Conservation (phyloP, 768 basidiomycete species). For the Naematelia aurantialba region DNA sequence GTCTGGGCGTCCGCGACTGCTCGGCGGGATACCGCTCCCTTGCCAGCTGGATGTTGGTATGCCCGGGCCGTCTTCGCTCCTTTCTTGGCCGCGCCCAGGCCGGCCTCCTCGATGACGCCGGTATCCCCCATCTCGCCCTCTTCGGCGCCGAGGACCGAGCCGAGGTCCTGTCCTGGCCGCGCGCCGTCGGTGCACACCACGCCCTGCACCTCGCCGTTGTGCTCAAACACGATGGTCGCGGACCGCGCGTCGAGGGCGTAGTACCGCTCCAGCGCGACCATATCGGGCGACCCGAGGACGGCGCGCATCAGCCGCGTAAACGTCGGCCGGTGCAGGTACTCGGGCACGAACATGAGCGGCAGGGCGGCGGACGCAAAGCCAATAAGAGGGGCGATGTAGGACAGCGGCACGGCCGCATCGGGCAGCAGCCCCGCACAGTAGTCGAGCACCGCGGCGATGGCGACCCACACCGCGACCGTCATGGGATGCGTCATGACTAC, state of each 20-base stretch:
- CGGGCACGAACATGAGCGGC: constrained; percentile 21
- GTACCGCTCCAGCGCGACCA: constrained; percentile 20
- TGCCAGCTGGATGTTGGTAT: neutral
- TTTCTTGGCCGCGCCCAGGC: neutral
- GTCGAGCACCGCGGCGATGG: constrained; percentile 14
- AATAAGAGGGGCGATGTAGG: constrained; percentile 18
- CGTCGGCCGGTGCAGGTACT: constrained; percentile 28
- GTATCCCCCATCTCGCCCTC: constrained; percentile 16
- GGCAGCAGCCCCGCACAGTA: constrained; percentile 16
- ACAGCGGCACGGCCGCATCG: constrained; percentile 4
- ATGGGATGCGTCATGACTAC: constrained; percentile 26
- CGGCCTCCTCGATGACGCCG: constrained; percentile 4
- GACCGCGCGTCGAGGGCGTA: constrained; percentile 9
- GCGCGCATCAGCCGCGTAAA: constrained; percentile 19
- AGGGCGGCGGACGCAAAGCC: constrained; percentile 26
- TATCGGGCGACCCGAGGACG: constrained; percentile 26
- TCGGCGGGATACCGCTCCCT: neutral
- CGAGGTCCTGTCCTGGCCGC: constrained; percentile 16
- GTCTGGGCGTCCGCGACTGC: neutral
- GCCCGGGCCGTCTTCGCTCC: neutral
- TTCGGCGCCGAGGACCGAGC: constrained; percentile 27
- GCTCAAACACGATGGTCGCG: constrained; percentile 14
- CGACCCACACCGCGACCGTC: constrained; percentile 12
- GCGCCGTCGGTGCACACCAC: constrained; percentile 19
- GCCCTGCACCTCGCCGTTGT: constrained; percentile 25